phyloP scores from a whole-genome alignment of 169 alveolate species.

The Amoebophrya sp. region DNA sequence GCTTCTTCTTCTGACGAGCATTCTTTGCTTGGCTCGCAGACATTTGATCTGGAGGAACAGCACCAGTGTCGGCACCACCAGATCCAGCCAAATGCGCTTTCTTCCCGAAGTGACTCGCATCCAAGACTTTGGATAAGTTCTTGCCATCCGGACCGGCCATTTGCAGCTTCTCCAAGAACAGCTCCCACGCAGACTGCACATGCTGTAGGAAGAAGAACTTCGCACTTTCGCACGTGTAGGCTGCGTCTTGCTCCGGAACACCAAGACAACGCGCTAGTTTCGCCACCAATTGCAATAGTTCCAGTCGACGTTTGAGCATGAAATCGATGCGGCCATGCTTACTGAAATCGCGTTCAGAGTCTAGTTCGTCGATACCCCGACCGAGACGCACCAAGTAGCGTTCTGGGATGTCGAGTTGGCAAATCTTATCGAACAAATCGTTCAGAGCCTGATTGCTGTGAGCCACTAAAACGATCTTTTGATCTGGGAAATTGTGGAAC shows the following conservation, averaged over 20 bases:
- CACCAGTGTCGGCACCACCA: background rate
- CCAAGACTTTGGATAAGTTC: background rate
- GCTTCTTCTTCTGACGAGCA: background rate
- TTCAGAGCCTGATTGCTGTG: conserved; percentile 70
- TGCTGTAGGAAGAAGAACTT: conserved; percentile 40
- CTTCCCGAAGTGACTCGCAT: background rate
- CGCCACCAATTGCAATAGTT: conserved; percentile 43
- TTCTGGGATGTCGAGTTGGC: conserved; percentile 74
- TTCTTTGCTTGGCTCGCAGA: background rate
- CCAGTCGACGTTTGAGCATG: conserved; percentile 56
- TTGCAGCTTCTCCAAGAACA: background rate
- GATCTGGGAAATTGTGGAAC: conserved; percentile 70
- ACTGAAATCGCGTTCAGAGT: conserved; percentile 61
- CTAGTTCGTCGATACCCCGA: conserved; percentile 72
- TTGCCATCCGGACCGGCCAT: background rate
- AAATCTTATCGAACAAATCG: conserved; percentile 80
- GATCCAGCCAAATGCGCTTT: too few species aligned
- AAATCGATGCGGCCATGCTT: conserved; percentile 77
- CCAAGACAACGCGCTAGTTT: conserved; percentile 25
- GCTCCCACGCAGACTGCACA: conserved; percentile 30
- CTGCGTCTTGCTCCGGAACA: background rate
- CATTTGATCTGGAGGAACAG: background rate
- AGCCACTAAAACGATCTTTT: conserved; percentile 69
- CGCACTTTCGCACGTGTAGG: conserved; percentile 51
- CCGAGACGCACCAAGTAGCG: conserved; percentile 84